phyloP scores from a whole-genome alignment of 1,284 basidiomycete genomes.

The Sparassis latifolia region DNA sequence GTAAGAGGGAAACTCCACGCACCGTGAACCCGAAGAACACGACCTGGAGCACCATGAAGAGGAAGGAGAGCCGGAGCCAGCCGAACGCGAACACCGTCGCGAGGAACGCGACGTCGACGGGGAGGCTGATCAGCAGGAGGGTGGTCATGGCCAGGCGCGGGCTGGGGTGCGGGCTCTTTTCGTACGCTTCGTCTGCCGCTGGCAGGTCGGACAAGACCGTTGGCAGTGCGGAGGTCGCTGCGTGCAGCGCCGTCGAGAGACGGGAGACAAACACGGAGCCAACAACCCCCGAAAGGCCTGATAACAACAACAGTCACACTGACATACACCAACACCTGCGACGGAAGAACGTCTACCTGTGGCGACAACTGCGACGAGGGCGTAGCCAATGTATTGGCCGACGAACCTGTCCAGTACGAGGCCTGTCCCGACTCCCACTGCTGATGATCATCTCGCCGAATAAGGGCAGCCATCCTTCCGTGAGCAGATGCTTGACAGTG shows the following conservation, averaged over 20 bases:
- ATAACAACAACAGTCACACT: not conserved
- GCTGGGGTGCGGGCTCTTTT: slow-evolving; percentile 31
- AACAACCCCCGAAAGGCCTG: slow-evolving; percentile 80
- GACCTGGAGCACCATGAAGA: slow-evolving; percentile 62
- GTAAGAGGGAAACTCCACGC: slow-evolving; percentile 24
- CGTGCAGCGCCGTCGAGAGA: slow-evolving; percentile 81
- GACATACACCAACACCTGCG: not conserved
- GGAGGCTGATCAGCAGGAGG: slow-evolving; percentile 68
- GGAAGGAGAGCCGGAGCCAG: slow-evolving; percentile 68
- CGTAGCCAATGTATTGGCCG: slow-evolving; percentile 81
- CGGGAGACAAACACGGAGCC: slow-evolving; percentile 91
- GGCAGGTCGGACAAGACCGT: not conserved
- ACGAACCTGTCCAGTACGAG: slow-evolving; percentile 90
- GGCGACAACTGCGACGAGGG: slow-evolving; percentile 83
- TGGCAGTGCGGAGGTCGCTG: slow-evolving; percentile 27
- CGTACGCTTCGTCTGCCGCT: not conserved
- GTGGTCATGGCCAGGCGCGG: slow-evolving; percentile 54
- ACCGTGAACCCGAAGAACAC: slow-evolving; percentile 73
- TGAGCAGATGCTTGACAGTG: slow-evolving; percentile 89
- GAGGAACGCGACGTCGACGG: slow-evolving; percentile 73
- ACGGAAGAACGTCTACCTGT: slow-evolving; percentile 45
- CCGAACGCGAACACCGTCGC: slow-evolving; percentile 56
- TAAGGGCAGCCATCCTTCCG: slow-evolving; percentile 77
- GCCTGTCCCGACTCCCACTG: slow-evolving; percentile 64
- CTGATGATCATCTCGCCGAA: slow-evolving; percentile 91